These are phyloP conservation scores for Coffea eugenioides DNA, from an alignment of 257 asterid genomes.

Conservation along the genomic window DNA sequence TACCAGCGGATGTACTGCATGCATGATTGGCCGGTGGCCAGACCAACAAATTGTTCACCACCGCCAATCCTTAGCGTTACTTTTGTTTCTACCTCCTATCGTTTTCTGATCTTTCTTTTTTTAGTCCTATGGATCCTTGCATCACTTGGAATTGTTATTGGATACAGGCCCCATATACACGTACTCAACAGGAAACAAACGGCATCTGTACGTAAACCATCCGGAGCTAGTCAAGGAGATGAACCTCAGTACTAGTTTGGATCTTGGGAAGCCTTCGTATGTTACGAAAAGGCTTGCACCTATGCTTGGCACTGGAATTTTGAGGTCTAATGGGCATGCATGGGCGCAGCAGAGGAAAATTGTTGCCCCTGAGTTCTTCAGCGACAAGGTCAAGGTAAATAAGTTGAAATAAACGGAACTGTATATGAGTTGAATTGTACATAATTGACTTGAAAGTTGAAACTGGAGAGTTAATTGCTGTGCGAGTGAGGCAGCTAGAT, in stretches of 20 bases:
- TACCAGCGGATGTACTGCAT: background rate
- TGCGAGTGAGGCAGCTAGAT: background rate
- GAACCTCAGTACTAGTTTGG: conserved; percentile 46
- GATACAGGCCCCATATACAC: conserved; percentile 62
- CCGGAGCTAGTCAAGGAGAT: conserved; percentile 77
- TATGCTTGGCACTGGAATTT: conserved; percentile 81
- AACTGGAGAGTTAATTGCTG: background rate
- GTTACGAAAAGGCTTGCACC: conserved; percentile 86
- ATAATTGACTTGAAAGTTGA: background rate
- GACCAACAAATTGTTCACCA: background rate
- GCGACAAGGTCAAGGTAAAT: conserved; percentile 82
- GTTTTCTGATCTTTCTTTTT: background rate
- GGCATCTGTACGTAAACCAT: conserved; percentile 70
- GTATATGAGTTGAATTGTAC: background rate
- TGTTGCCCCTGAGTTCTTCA: conserved; percentile 74
- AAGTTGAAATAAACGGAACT: background rate
- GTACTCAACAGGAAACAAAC: conserved; percentile 72
- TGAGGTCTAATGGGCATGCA: conserved; percentile 73
- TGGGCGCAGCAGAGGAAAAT: conserved; percentile 87
- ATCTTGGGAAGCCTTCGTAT: conserved; percentile 73
- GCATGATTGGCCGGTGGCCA: no score
- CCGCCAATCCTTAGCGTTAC: background rate
- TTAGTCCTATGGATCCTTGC: background rate
- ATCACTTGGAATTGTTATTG: background rate
- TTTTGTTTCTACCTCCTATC: background rate